Base-by-base conservation (phyloP, 192 early-diverging fungal genomes). In the Diversispora epigaea region DNA sequence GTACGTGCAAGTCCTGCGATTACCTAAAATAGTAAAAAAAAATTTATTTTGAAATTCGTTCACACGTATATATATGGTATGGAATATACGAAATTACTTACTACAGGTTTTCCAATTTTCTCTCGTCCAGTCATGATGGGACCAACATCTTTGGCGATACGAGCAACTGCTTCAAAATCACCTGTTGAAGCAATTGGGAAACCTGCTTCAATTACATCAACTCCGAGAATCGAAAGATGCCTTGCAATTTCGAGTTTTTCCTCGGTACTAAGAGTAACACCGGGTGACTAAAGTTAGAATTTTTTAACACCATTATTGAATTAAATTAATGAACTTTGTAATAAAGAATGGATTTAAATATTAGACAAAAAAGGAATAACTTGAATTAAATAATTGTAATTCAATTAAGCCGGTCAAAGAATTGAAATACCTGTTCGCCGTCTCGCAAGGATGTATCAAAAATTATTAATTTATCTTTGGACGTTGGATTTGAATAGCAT, bases 361-460 rank as follows among this genome's bases (percentile, higher is more conserved):
- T 32, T 32, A 32, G 25, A 32, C 25, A 32, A 32, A 32, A 32
- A 32, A 32, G 25, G 25, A 32, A 32, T 32, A 32, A 32, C 2
- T 32, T 32, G 25, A 32, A 32, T 32, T 32, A 32, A 32, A 32
- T 32, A 32, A 32, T 32, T 32, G 25, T 32, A 32, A 32, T 32
- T 32, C 25, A 32, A 32, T 32, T 32, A 32, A 32, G 2, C 25
- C 25, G 2, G 25, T 0, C 2, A 0, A 32, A 32, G 25, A 32
- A 32, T 32, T 32, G 25, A 32, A 15, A 21, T 84, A 91, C 92
- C 89, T 94, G 96, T 81, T 98, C 97, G 63, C 97, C 97, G 79
- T 98, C 97, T 76, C 97, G 90, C 32, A 98, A 91, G 54, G 95
- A 95, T 6, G 97, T 98, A 79, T 98, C 95, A 77, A 97, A 97